phyloP scores from a whole-genome alignment of 768 basidiomycete species.

The Hygrocybe punicea region DNA sequence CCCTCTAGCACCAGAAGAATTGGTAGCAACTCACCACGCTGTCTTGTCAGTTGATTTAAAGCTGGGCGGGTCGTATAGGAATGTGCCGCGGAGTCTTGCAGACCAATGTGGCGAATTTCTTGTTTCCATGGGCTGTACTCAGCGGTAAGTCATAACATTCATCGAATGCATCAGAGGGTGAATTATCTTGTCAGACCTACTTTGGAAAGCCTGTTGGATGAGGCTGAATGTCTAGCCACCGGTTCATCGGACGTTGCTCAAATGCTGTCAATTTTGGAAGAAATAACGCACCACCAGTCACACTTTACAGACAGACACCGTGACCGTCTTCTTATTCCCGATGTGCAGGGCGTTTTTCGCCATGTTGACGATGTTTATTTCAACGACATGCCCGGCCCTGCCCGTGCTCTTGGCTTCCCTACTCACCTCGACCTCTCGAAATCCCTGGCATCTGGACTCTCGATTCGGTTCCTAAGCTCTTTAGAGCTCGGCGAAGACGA shows the following conservation, averaged over 20 bases:
- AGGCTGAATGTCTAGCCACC: too few species aligned
- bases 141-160: too few species aligned
- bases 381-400: slow-evolving; percentile 39
- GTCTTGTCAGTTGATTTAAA: slow-evolving; percentile 15
- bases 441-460: slow-evolving; percentile 12
- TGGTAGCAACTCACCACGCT: slow-evolving; percentile 21
- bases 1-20: slow-evolving; percentile 24
- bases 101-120: too few species aligned
- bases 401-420: background rate
- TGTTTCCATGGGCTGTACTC: too few species aligned
- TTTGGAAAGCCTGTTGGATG: too few species aligned
- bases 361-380: slow-evolving; percentile 31
- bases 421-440: slow-evolving; percentile 8
- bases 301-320: slow-evolving; percentile 14
- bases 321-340: slow-evolving; percentile 37
- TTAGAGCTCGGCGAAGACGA: slow-evolving; percentile 13
- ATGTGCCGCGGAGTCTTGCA: too few species aligned
- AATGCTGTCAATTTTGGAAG: too few species aligned
- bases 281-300: too few species aligned
- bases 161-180: too few species aligned
- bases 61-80: slow-evolving; percentile 3
- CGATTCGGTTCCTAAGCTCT: slow-evolving; percentile 16
- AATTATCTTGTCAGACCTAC: too few species aligned
- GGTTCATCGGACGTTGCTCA: too few species aligned
- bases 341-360: slow-evolving; percentile 25